Evolutionary conservation across 768 basidiomycete genomes (phyloP).

Genomic region (Strobilomyces dryophilus): DNA sequence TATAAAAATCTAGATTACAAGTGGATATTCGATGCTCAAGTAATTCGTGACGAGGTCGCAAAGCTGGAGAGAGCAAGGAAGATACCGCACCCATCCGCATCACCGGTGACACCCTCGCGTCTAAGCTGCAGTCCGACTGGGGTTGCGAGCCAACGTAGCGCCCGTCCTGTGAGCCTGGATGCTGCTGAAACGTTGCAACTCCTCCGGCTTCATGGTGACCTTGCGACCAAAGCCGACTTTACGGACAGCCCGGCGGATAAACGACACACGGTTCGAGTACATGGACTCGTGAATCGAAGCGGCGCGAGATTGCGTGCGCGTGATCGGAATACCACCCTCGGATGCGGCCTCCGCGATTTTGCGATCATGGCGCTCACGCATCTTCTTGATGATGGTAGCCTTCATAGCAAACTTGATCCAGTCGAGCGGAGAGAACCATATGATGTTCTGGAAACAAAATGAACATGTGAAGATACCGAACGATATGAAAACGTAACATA

Average conservation of each 20-base stretch:
- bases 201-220: slow-evolving; percentile 78
- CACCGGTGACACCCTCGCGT: slow-evolving; percentile 1
- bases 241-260: slow-evolving; percentile 84
- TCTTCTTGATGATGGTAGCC: slow-evolving; percentile 80
- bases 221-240: slow-evolving; percentile 86
- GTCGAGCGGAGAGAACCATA: slow-evolving; percentile 96
- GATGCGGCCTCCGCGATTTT: slow-evolving; percentile 37
- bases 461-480: slow-evolving; percentile 1
- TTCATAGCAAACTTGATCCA: slow-evolving; percentile 97
- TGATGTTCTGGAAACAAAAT: slow-evolving; percentile 60
- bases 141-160: slow-evolving; percentile 71
- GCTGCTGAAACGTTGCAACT: slow-evolving; percentile 80
- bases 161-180: slow-evolving; percentile 83
- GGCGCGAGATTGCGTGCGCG: slow-evolving; percentile 84
- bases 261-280: slow-evolving; percentile 93
- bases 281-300: slow-evolving; percentile 87
- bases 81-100: slow-evolving; percentile 20
- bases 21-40: slow-evolving; percentile 29
- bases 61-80: slow-evolving; percentile 19
- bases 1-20: slow-evolving; percentile 32
- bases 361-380: slow-evolving; percentile 61
- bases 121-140: slow-evolving; percentile 56
- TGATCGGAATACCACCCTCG: slow-evolving; percentile 58
- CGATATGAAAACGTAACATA: slow-evolving; percentile 43
- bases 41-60: slow-evolving; percentile 14